These are phyloP conservation scores for Scalesia atractyloides DNA, from an alignment of 129 eudicot genomes.

Conservation along the genomic window DNA sequence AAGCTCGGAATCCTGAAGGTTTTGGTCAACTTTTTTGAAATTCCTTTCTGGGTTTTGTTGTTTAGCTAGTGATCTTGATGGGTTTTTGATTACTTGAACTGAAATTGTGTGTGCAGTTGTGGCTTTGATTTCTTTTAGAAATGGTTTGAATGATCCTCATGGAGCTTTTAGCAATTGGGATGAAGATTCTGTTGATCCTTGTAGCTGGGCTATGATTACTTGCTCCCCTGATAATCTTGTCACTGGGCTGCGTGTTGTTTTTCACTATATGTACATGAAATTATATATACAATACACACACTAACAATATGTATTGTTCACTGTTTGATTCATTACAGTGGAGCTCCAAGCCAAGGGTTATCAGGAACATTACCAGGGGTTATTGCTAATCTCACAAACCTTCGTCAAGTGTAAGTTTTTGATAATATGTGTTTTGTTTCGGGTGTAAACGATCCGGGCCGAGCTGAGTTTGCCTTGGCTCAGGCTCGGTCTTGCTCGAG, in stretches of 20 bases:
- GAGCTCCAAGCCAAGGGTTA: constrained; percentile 92
- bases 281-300: not conserved
- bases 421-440: not conserved
- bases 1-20: constrained; percentile 93
- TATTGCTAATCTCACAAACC: constrained; percentile 84
- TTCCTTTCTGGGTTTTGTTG: constrained; percentile 12
- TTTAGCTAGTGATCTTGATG: not conserved
- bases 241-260: constrained; percentile 58
- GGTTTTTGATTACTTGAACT: constrained; percentile 24
- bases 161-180: constrained; percentile 93
- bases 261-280: not conserved
- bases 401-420: constrained; percentile 79
- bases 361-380: constrained; percentile 74
- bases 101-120: constrained; percentile 48
- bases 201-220: constrained; percentile 99
- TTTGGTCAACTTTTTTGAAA: not conserved
- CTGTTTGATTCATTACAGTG: constrained; percentile 47
- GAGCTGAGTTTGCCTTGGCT: no score
- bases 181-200: constrained; percentile 93
- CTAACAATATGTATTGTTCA: constrained; percentile 3
- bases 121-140: constrained; percentile 60
- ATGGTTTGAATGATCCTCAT: constrained; percentile 68
- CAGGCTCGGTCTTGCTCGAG: no score
- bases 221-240: constrained; percentile 90
- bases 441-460: no score